Evolutionary conservation across 148 eudicot genomes (phyloP).

Genomic region (Camellia granthamiana): DNA sequence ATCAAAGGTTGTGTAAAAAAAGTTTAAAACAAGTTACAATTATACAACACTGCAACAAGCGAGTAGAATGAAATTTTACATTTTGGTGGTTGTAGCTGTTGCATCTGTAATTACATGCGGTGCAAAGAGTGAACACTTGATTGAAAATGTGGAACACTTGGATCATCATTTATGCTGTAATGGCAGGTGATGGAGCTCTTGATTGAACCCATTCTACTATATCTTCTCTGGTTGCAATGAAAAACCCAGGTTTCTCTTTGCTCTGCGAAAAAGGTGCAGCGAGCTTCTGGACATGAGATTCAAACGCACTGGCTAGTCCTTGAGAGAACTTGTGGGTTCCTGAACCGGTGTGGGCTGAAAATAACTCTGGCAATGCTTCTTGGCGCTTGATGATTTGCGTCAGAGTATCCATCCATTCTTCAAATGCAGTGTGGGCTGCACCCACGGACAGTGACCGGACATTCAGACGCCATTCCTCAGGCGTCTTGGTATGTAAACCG

Average conservation of each 20-base stretch:
- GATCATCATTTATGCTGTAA: conserved; percentile 19
- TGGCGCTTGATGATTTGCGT: conserved; percentile 52
- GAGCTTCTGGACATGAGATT: conserved; percentile 62
- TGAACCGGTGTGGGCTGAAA: conserved; percentile 83
- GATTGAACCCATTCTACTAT: conserved; percentile 70
- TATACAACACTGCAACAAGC: background rate
- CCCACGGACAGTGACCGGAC: conserved; percentile 87
- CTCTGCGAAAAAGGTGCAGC: conserved; percentile 71
- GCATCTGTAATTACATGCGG: too few relatives aligned
- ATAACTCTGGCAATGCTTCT: conserved; percentile 61
- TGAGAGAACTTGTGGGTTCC: conserved; percentile 92
- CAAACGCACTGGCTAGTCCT: conserved; percentile 73
- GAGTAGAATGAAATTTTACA: background rate
- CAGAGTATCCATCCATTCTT: conserved; percentile 89
- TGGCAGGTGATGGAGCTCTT: conserved; percentile 31
- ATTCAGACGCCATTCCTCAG: conserved; percentile 82
- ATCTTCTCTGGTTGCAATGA: conserved; percentile 70
- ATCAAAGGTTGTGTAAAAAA: background rate
- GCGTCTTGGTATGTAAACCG: conserved; percentile 75
- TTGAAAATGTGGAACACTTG: too few relatives aligned
- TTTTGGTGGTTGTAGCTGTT: too few relatives aligned
- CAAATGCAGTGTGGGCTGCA: conserved; percentile 88
- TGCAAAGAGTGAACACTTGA: too few relatives aligned
- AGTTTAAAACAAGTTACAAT: background rate
- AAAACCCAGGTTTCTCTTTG: conserved; percentile 73